phyloP scores from a whole-genome alignment of 2,329 filamentous ascomycete species.

The Ophiostoma populinum region DNA sequence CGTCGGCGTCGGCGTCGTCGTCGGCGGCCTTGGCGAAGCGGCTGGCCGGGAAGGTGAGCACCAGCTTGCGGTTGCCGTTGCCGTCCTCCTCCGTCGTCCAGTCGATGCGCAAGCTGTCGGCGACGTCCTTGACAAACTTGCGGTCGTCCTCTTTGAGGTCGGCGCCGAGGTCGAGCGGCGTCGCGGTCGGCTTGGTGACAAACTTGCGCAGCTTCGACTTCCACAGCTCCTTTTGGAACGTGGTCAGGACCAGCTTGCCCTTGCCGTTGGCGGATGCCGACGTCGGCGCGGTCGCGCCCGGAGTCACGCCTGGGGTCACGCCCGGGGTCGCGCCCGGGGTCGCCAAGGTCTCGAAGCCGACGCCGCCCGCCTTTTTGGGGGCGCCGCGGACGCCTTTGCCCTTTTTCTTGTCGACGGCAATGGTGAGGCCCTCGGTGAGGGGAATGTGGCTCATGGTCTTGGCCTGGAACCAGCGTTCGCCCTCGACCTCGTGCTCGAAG shows the following conservation, averaged over 20 bases:
- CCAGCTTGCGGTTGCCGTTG: constrained; percentile 33
- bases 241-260: constrained; percentile 56
- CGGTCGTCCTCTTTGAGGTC: constrained; percentile 68
- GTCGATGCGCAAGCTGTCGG: constrained; percentile 39
- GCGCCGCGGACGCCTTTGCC: neutral
- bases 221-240: constrained; percentile 68
- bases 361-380: neutral
- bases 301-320: neutral
- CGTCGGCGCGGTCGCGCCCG: neutral
- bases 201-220: constrained; percentile 65
- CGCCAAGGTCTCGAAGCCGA: neutral
- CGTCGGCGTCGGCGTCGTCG: constrained; percentile 21
- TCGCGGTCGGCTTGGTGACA: constrained; percentile 48
- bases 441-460: constrained; percentile 46
- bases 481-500: constrained; percentile 78
- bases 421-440: constrained; percentile 37
- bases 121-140: constrained; percentile 81
- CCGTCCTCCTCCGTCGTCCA: constrained; percentile 42
- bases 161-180: constrained; percentile 55
- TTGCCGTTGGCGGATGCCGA: constrained; percentile 28
- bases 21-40: constrained; percentile 5
- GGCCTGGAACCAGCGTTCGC: constrained; percentile 80
- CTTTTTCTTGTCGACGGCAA: constrained; percentile 8
- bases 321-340: neutral
- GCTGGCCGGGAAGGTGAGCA: constrained; percentile 31